Evolutionary conservation across 805 yeast genomes (phyloP).

Genomic region (Candida sithepensis): DNA sequence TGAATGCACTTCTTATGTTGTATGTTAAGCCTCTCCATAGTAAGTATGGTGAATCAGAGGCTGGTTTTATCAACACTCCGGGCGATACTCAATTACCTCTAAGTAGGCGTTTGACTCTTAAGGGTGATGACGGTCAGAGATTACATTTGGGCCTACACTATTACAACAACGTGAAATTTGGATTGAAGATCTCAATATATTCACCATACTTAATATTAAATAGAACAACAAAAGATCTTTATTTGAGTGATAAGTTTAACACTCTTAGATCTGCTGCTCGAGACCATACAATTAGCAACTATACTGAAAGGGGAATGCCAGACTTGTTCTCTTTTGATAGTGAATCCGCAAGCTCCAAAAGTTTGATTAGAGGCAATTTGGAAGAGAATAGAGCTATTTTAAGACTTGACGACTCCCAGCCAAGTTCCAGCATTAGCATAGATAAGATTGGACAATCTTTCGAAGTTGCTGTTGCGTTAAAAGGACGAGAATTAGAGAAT

Average conservation of each 20-base stretch:
- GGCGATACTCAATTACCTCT: slow-evolving; percentile 18
- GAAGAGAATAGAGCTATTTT: slow-evolving; percentile 64
- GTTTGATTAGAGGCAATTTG: slow-evolving; percentile 27
- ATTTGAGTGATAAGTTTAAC: slow-evolving; percentile 54
- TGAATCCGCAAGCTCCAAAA: slow-evolving; percentile 35
- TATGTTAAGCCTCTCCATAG: slow-evolving; percentile 63
- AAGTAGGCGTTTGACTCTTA: slow-evolving; percentile 45
- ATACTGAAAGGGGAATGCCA: slow-evolving; percentile 44
- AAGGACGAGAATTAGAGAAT: slow-evolving; percentile 54
- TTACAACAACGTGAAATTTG: slow-evolving; percentile 47
- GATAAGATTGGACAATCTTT: slow-evolving; percentile 85
- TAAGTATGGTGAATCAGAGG: slow-evolving; percentile 63
- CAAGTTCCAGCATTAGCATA: slow-evolving; percentile 74
- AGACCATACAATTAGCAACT: slow-evolving; percentile 10
- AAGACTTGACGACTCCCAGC: slow-evolving; percentile 61
- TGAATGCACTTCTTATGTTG: slow-evolving; percentile 65
- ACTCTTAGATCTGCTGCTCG: slow-evolving; percentile 43
- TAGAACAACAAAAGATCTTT: slow-evolving; percentile 66
- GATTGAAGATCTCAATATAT: slow-evolving; percentile 65
- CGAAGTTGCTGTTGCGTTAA: slow-evolving; percentile 46
- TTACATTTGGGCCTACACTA: slow-evolving; percentile 66
- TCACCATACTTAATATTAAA: slow-evolving; percentile 85
- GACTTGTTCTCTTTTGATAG: slow-evolving; percentile 81
- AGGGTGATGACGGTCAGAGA: slow-evolving; percentile 62
- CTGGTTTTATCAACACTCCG: slow-evolving; percentile 69